Evolutionary conservation across 768 basidiomycete genomes (phyloP).

Genomic region (Dentipellis sp.): DNA sequence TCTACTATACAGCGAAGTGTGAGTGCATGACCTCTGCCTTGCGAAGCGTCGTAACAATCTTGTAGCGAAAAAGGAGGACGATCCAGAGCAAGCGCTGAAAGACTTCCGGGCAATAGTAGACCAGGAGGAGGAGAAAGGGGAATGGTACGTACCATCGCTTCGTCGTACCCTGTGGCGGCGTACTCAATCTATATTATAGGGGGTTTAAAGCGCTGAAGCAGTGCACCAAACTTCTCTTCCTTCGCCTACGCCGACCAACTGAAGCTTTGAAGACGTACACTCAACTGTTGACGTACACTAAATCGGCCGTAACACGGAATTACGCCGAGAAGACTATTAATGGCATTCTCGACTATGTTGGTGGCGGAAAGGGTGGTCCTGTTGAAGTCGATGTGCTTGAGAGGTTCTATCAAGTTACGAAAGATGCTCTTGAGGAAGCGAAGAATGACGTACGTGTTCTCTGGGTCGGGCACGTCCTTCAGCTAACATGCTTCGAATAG

Average conservation of each 20-base stretch:
- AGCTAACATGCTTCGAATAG: conserved; percentile 28
- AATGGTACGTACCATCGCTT: conserved; percentile 54
- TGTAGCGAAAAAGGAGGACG: conserved; percentile 87
- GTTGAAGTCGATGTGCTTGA: conserved; percentile 84
- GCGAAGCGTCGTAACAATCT: background rate
- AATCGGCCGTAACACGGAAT: conserved; percentile 89
- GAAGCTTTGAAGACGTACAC: conserved; percentile 85
- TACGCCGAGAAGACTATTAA: conserved; percentile 99
- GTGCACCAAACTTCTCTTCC: conserved; percentile 88
- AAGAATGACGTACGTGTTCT: conserved; percentile 77
- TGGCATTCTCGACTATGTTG: conserved; percentile 95
- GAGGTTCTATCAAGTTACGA: conserved; percentile 92
- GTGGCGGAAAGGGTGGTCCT: conserved; percentile 72
- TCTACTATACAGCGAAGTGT: conserved; percentile 99
- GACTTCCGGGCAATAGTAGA: conserved; percentile 86
- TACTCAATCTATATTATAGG: conserved; percentile 36
- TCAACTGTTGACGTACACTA: conserved; percentile 85
- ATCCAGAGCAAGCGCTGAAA: conserved; percentile 83
- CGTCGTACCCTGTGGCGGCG: background rate
- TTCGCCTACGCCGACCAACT: conserved; percentile 65
- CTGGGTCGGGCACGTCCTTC: background rate
- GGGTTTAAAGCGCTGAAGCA: conserved; percentile 99
- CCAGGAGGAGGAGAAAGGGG: conserved; percentile 85
- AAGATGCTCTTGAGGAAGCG: conserved; percentile 81
- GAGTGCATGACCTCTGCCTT: conserved; percentile 18